phyloP scores from a whole-genome alignment of 257 asterid species.

The Solanum ossicruentum region DNA sequence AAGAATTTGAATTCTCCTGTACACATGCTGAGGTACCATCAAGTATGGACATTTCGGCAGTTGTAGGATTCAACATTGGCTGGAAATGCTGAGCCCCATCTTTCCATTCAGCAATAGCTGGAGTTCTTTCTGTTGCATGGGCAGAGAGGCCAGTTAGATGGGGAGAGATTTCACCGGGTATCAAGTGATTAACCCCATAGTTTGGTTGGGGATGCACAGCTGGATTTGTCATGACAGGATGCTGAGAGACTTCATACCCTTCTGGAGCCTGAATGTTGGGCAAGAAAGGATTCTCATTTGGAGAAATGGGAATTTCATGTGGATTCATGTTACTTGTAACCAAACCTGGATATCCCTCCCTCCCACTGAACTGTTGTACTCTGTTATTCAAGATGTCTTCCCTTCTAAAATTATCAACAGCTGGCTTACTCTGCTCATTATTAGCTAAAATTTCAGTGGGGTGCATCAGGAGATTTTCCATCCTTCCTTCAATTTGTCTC shows the following conservation, averaged over 20 bases:
- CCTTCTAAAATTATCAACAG: slow-evolving; percentile 19
- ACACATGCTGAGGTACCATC: slow-evolving; percentile 20
- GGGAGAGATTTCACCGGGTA: slow-evolving; percentile 16
- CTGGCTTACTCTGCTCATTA: slow-evolving; percentile 23
- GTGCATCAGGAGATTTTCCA: slow-evolving; percentile 49
- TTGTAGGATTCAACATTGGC: slow-evolving; percentile 22
- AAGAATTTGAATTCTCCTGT: slow-evolving; percentile 42
- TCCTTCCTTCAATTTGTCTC: slow-evolving; percentile 50
- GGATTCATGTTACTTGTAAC: not conserved
- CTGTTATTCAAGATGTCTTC: slow-evolving; percentile 19
- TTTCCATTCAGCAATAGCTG: slow-evolving; percentile 29
- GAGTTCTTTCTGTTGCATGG: slow-evolving; percentile 24
- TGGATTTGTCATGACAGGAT: slow-evolving; percentile 22
- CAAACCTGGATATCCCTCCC: slow-evolving; percentile 13
- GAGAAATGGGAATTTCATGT: slow-evolving; percentile 4
- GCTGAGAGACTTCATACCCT: slow-evolving; percentile 23
- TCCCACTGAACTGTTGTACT: slow-evolving; percentile 15
- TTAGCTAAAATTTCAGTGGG: slow-evolving; percentile 36
- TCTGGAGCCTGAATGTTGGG: slow-evolving; percentile 26
- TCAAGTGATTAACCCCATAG: slow-evolving; percentile 18
- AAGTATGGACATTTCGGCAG: slow-evolving; percentile 19
- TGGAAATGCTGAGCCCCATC: slow-evolving; percentile 33
- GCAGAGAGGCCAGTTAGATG: slow-evolving; percentile 15
- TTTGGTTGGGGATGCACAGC: slow-evolving; percentile 13
- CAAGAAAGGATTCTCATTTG: slow-evolving; percentile 6